Percentiles rank a stretch among this genome's conserved stretches.
Conservation (phyloP, 148 eudicot species). For the Chenopodium formosanum region DNA sequence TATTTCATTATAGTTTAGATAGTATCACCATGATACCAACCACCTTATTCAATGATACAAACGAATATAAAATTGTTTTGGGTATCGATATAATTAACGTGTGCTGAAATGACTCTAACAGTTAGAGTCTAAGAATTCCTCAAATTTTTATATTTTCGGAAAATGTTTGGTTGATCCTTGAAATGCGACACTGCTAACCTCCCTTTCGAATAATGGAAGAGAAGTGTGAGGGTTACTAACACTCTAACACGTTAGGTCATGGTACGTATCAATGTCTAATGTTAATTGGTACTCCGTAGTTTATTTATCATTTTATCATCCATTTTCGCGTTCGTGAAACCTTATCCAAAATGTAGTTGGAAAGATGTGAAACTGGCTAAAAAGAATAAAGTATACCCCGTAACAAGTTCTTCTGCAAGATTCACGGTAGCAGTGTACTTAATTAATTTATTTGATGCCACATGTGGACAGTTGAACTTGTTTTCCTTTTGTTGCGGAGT, state of each 20-base stretch:
- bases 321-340: constrained; percentile 1
- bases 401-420: constrained; percentile 6
- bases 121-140: too few relatives aligned
- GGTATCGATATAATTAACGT: too few relatives aligned
- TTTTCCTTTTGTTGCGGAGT: neutral
- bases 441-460: neutral
- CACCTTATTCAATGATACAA: too few relatives aligned
- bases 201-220: too few relatives aligned
- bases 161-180: neutral
- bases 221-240: too few relatives aligned
- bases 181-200: too few relatives aligned
- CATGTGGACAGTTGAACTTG: constrained; percentile 18
- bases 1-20: too few relatives aligned
- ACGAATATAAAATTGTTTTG: too few relatives aligned
- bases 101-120: too few relatives aligned
- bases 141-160: neutral
- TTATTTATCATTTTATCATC: neutral
- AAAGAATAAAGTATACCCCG: neutral
- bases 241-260: too few relatives aligned
- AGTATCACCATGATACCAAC: too few relatives aligned
- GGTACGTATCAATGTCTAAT: too few relatives aligned
- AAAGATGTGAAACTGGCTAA: neutral
- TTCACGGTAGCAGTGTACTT: constrained; percentile 14
- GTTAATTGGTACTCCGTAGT: neutral
- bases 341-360: constrained; percentile 14